Evolutionary conservation across 2,329 filamentous ascomycete species (phyloP).

Genomic region (Claviceps sp.): DNA sequence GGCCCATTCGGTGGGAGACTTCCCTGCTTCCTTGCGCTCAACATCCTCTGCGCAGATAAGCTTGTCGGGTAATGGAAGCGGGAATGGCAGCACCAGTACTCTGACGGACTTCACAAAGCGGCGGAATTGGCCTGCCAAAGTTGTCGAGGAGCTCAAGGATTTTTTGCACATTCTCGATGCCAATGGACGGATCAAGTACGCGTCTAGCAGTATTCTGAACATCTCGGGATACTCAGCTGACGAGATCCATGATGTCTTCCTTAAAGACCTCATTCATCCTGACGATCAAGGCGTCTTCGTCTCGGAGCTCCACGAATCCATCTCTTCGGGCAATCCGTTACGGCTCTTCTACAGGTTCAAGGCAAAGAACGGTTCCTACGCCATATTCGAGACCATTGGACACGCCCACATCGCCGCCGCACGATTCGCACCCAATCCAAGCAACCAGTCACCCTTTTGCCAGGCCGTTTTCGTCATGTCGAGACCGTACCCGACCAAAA

Average conservation of each 20-base stretch:
- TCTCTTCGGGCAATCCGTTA: conserved; percentile 64
- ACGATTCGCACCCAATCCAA: conserved; percentile 46
- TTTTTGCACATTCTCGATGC: conserved; percentile 77
- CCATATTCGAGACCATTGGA: conserved; percentile 82
- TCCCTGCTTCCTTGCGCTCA: conserved; percentile 29
- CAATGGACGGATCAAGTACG: conserved; percentile 71
- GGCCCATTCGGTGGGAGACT: conserved; percentile 21
- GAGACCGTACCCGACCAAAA: conserved; percentile 78
- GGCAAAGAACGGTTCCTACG: conserved; percentile 56
- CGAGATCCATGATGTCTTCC: conserved; percentile 60
- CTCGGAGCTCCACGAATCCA: conserved; percentile 79
- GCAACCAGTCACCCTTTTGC: conserved; percentile 57
- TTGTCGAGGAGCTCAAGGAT: conserved; percentile 82
- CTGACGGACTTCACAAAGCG: conserved; percentile 47
- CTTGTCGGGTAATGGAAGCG: conserved; percentile 12
- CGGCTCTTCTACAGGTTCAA: conserved; percentile 81
- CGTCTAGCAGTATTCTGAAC: conserved; percentile 62
- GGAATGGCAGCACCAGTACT: conserved; percentile 18
- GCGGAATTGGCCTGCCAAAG: conserved; percentile 72
- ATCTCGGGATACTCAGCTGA: conserved; percentile 64
- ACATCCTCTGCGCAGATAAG: conserved; percentile 22
- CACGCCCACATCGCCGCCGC: conserved; percentile 76
- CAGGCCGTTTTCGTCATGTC: conserved; percentile 91
- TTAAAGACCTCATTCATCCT: conserved; percentile 72
- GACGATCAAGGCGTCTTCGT: conserved; percentile 76